Evolutionary conservation across 345 rosid species (phyloP).

Genomic region (Citrus trifoliata): DNA sequence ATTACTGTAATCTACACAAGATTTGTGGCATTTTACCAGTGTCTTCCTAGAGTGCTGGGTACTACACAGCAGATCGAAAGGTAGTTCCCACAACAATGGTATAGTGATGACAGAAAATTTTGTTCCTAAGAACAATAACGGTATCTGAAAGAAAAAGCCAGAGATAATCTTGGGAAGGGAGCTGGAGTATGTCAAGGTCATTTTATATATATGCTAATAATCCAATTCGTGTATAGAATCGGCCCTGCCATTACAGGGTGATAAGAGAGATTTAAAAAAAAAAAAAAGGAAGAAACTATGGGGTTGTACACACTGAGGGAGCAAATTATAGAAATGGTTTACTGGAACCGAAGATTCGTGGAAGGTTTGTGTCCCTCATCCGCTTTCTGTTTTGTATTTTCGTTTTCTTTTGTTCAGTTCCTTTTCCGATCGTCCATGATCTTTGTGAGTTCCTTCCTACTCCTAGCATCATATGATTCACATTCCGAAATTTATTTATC

Average conservation of each 20-base stretch:
- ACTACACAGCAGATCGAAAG: slow-evolving; percentile 21
- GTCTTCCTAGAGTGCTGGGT: slow-evolving; percentile 16
- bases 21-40: slow-evolving; percentile 9
- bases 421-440: slow-evolving; percentile 6
- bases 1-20: slow-evolving; percentile 13
- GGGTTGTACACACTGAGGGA: slow-evolving; percentile 30
- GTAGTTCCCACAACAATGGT: slow-evolving; percentile 12
- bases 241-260: slow-evolving; percentile 38
- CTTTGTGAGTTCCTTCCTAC: slow-evolving; percentile 15
- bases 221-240: slow-evolving; percentile 41
- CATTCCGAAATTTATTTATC: slow-evolving; percentile 14
- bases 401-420: neutral
- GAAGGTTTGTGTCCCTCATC: slow-evolving; percentile 30
- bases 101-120: slow-evolving; percentile 6
- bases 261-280: neutral
- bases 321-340: slow-evolving; percentile 27
- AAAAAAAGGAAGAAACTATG: slow-evolving; percentile 7
- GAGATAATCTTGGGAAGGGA: slow-evolving; percentile 16
- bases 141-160: neutral
- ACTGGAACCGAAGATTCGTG: slow-evolving; percentile 12
- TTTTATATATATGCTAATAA: slow-evolving; percentile 31
- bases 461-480: neutral
- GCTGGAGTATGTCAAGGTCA: slow-evolving; percentile 6
- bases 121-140: slow-evolving; percentile 9
- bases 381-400: slow-evolving; percentile 12